Evolutionary conservation across 176 grass and related monocot genomes (phyloP).

Genomic region (Bolboschoenus planiculmis): DNA sequence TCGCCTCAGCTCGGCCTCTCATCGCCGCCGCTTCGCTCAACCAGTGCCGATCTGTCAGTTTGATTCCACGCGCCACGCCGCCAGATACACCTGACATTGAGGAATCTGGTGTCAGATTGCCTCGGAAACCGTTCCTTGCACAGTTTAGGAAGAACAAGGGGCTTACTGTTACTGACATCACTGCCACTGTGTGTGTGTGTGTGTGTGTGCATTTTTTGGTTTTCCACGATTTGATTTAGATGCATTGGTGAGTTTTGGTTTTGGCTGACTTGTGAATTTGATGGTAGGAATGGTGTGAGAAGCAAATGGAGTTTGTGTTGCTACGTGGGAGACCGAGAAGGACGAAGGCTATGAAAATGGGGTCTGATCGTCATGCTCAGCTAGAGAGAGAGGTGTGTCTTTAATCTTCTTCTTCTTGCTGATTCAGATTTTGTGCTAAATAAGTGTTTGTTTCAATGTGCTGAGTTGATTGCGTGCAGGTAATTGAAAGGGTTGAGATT

Average conservation of each 20-base stretch:
- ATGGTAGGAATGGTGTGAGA: constrained; percentile 85
- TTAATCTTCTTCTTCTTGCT: not conserved
- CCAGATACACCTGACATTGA: constrained; percentile 47
- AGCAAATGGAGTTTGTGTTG: constrained; percentile 82
- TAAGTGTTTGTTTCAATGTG: not conserved
- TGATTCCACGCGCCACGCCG: not conserved
- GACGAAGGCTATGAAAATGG: constrained; percentile 75
- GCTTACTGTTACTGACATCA: constrained; percentile 70
- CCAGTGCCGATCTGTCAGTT: not conserved
- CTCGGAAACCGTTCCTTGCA: constrained; percentile 29
- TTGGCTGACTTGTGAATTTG: not conserved
- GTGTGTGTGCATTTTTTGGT: not conserved
- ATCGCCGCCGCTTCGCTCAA: not conserved
- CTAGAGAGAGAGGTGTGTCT: constrained; percentile 66
- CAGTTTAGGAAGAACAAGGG: constrained; percentile 48
- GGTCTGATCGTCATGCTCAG: constrained; percentile 72
- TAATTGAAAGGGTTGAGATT: constrained; percentile 58
- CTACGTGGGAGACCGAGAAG: constrained; percentile 44
- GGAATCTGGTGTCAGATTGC: constrained; percentile 26
- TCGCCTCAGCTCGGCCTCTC: constrained; percentile 38
- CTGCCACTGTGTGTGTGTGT: constrained; percentile 51
- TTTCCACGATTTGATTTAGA: not conserved
- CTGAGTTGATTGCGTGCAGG: constrained; percentile 26
- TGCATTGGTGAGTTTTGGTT: not conserved
- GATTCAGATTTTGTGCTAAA: not conserved